Conservation (phyloP, 1,284 basidiomycete species). For the Sporisorium sorghi region DNA sequence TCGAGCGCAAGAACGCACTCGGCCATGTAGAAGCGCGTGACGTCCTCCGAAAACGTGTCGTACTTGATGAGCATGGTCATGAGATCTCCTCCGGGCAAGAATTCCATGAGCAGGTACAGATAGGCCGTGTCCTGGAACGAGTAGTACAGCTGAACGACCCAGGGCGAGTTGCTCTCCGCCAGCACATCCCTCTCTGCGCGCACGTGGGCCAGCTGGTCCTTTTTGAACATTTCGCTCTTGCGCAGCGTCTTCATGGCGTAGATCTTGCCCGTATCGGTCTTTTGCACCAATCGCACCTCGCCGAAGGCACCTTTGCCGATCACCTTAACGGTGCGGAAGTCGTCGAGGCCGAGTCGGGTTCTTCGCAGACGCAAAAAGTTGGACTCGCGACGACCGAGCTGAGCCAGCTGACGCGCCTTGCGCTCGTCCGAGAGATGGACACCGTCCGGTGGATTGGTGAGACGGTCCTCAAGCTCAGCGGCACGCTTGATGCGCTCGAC, state of each 20-base stretch:
- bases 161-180: slow-evolving; percentile 95
- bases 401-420: slow-evolving; percentile 89
- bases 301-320: slow-evolving; percentile 99
- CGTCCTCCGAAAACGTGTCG: slow-evolving; percentile 98
- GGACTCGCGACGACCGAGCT: slow-evolving; percentile 86
- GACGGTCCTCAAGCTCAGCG: slow-evolving; percentile 89
- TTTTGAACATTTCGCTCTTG: slow-evolving; percentile 99
- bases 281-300: slow-evolving; percentile 95
- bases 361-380: slow-evolving; percentile 85
- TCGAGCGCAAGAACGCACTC: slow-evolving; percentile 98
- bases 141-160: slow-evolving; percentile 98
- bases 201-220: slow-evolving; percentile 96
- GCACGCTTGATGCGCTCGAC: slow-evolving; percentile 90
- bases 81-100: slow-evolving; percentile 94
- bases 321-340: slow-evolving; percentile 97
- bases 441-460: slow-evolving; percentile 70
- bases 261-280: slow-evolving; percentile 95
- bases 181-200: slow-evolving; percentile 98
- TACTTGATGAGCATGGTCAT: slow-evolving; percentile 99
- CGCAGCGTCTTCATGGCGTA: slow-evolving; percentile 99
- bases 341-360: slow-evolving; percentile 89
- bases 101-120: slow-evolving; percentile 98
- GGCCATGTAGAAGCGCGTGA: slow-evolving; percentile 98
- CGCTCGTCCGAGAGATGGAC: slow-evolving; percentile 76
- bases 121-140: slow-evolving; percentile 97